Conservation (phyloP, 805 yeast species). For the Candida sphagnicola region DNA sequence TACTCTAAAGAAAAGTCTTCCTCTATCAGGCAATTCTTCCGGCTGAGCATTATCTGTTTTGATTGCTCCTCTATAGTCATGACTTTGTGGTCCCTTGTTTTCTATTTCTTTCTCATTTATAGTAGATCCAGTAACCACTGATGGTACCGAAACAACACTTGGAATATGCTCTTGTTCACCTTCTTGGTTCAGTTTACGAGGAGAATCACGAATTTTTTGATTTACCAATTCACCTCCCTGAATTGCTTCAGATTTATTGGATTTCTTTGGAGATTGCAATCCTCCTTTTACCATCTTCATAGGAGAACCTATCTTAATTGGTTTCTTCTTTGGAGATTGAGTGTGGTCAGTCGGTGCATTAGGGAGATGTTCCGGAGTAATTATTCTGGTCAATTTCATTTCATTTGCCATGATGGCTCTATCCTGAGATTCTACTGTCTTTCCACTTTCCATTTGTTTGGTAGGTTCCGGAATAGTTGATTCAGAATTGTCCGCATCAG, state of each 20-base stretch:
- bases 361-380: slow-evolving; percentile 5
- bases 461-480: too few relatives aligned
- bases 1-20: slow-evolving; percentile 52
- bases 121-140: slow-evolving; percentile 12
- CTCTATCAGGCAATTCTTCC: slow-evolving; percentile 35
- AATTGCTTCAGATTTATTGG: slow-evolving; percentile 1
- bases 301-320: slow-evolving; percentile 40
- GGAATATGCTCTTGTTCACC: slow-evolving; percentile 10
- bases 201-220: slow-evolving; percentile 18
- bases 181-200: slow-evolving; percentile 3
- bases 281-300: slow-evolving; percentile 28
- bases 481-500: background rate
- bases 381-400: background rate
- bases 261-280: slow-evolving; percentile 5
- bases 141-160: slow-evolving; percentile 33
- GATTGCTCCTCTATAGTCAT: slow-evolving; percentile 2
- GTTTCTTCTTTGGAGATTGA: slow-evolving; percentile 13
- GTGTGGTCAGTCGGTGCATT: slow-evolving; percentile 2
- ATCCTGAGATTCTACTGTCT: too few relatives aligned
- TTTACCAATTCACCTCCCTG: slow-evolving; percentile 19
- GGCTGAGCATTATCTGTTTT: slow-evolving; percentile 4
- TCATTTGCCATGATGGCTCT: too few relatives aligned
- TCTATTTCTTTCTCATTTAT: background rate
- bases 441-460: too few relatives aligned
- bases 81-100: background rate